These are phyloP conservation scores for Eutrema salsugineum DNA, from an alignment of 441 rosid genomes.

Conservation along the genomic window DNA sequence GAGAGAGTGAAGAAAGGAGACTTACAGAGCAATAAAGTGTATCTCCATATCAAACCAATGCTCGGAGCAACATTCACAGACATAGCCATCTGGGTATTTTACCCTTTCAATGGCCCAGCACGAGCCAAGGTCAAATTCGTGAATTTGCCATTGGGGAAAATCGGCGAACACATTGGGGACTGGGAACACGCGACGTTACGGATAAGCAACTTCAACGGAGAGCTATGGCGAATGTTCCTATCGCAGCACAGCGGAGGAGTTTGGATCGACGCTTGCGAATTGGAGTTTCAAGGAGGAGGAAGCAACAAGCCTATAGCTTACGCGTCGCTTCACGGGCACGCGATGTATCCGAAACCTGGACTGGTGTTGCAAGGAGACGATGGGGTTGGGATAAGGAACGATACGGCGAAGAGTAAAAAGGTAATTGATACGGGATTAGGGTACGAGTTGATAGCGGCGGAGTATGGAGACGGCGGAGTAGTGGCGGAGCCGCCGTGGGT, in stretches of 20 bases:
- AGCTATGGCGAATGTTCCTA: constrained; percentile 46
- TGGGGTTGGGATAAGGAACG: constrained; percentile 64
- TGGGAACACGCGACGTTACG: constrained; percentile 87
- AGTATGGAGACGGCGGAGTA: constrained; percentile 32
- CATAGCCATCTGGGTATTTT: constrained; percentile 68
- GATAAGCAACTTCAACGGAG: constrained; percentile 72
- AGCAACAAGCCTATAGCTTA: constrained; percentile 50
- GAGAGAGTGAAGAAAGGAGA: constrained; percentile 70
- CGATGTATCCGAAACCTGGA: constrained; percentile 64
- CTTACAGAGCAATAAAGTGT: constrained; percentile 41
- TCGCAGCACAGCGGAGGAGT: constrained; percentile 66
- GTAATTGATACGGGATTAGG: constrained; percentile 43
- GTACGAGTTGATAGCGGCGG: constrained; percentile 47
- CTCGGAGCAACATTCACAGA: constrained; percentile 78
- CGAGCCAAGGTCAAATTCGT: constrained; percentile 58
- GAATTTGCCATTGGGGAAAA: constrained; percentile 45
- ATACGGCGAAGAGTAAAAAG: constrained; percentile 49
- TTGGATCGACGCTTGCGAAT: constrained; percentile 54
- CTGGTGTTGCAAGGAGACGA: constrained; percentile 59
- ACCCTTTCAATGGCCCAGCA: constrained; percentile 87
- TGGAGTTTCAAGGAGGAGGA: constrained; percentile 42
- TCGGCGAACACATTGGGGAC: constrained; percentile 90
- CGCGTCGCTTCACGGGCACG: constrained; percentile 80
- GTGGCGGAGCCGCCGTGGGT: constrained; percentile 64
- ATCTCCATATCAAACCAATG: constrained; percentile 76